Evolutionary conservation across 352 stramenopile genomes (phyloP).

Genomic region (Halophytophthora batemanensis): DNA sequence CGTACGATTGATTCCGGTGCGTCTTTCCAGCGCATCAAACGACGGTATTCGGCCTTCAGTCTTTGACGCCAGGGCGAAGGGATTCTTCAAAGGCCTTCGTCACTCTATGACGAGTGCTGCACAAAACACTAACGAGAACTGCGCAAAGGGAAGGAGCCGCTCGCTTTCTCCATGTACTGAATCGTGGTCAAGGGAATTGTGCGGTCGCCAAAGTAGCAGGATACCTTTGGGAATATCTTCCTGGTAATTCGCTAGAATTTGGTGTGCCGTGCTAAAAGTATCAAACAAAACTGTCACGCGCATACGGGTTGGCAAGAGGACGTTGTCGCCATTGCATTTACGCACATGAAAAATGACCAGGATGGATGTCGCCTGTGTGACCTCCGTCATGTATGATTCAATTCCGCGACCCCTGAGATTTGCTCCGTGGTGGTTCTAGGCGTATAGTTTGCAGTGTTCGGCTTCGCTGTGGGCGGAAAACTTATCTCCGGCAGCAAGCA

Average conservation of each 20-base stretch:
- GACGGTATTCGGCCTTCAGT: too few relatives aligned
- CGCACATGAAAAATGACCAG: constrained; percentile 31
- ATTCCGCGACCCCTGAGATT: constrained; percentile 15
- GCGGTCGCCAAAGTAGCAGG: not conserved
- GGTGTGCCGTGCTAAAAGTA: constrained; percentile 10
- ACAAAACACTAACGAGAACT: constrained; percentile 3
- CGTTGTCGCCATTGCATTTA: constrained; percentile 13
- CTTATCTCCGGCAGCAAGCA: constrained; percentile 17
- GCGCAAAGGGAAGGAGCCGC: constrained; percentile 11
- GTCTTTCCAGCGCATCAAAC: too few relatives aligned
- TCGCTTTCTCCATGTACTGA: constrained; percentile 10
- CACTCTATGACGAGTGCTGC: too few relatives aligned
- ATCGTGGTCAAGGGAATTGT: not conserved
- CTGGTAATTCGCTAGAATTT: constrained; percentile 11
- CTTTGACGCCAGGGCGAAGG: too few relatives aligned
- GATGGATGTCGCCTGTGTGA: constrained; percentile 16
- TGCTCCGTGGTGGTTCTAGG: constrained; percentile 22
- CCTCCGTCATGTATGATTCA: constrained; percentile 23
- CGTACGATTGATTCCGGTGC: too few relatives aligned
- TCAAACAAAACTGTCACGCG: constrained; percentile 4
- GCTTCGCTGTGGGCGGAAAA: constrained; percentile 3
- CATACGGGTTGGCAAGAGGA: constrained; percentile 12
- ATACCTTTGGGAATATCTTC: constrained; percentile 11
- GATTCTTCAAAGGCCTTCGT: constrained; percentile 3
- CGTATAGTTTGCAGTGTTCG: constrained; percentile 15